Conservation (phyloP, 78 protist species). For the Guillardia theta region DNA sequence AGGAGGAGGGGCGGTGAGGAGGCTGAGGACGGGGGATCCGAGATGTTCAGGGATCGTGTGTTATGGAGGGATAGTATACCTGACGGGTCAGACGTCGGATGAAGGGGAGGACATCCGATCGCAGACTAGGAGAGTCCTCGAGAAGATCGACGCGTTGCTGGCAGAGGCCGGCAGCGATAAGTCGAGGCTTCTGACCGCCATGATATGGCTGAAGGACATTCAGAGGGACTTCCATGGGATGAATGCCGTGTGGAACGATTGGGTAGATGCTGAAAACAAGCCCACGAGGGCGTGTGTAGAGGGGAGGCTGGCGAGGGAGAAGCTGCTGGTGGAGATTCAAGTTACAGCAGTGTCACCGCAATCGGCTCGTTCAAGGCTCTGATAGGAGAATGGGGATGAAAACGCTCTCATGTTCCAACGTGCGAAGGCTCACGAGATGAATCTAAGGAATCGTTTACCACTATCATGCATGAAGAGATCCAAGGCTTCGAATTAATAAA, state of each 20-base stretch:
- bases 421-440: too few relatives aligned
- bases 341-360: too few relatives aligned
- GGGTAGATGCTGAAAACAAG: not conserved
- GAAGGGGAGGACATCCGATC: not conserved
- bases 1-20: too few relatives aligned
- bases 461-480: too few relatives aligned
- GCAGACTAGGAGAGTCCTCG: not conserved
- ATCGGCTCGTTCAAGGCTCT: too few relatives aligned
- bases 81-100: not conserved
- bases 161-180: not conserved
- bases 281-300: not conserved
- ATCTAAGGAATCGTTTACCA: too few relatives aligned
- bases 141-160: not conserved
- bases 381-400: too few relatives aligned
- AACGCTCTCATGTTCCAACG: too few relatives aligned
- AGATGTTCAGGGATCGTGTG: not conserved
- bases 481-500: too few relatives aligned
- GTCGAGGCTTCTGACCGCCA: not conserved
- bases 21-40: too few relatives aligned
- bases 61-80: not conserved
- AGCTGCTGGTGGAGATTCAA: not conserved
- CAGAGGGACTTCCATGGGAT: not conserved
- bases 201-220: not conserved
- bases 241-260: not conserved
- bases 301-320: not conserved